Conservation (phyloP, 2,329 filamentous ascomycete species). For the Xenosphaeropsis pyriputrescens region DNA sequence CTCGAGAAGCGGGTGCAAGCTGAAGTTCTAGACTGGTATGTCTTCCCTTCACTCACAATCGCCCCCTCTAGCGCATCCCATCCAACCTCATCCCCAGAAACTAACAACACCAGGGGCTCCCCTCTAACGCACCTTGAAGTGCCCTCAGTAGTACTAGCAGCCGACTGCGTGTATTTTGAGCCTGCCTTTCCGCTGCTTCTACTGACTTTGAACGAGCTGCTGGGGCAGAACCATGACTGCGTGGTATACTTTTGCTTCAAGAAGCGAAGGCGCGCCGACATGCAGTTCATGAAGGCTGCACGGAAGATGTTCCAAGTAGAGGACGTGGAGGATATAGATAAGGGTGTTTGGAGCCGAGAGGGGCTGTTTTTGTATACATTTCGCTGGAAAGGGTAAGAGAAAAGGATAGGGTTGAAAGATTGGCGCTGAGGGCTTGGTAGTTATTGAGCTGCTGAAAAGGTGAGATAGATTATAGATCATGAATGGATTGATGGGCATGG, state of each 20-base stretch:
- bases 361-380: constrained; percentile 47
- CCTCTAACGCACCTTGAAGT: constrained; percentile 38
- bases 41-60: constrained; percentile 13
- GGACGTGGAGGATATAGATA: constrained; percentile 47
- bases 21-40: constrained; percentile 67
- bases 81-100: neutral
- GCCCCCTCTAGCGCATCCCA: constrained; percentile 14
- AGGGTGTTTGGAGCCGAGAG: constrained; percentile 38
- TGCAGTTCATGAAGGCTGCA: constrained; percentile 59
- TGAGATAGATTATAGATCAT: no score
- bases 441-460: no score
- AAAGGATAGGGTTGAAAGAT: no score
- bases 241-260: constrained; percentile 83
- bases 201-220: constrained; percentile 59
- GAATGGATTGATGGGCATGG: no score
- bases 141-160: constrained; percentile 78
- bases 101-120: constrained; percentile 31
- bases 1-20: constrained; percentile 49
- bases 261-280: constrained; percentile 69
- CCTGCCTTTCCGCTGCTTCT: constrained; percentile 83
- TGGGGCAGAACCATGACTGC: constrained; percentile 54
- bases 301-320: constrained; percentile 50
- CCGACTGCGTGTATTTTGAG: constrained; percentile 95
- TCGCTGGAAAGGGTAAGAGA: constrained; percentile 20
- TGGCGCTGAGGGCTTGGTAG: no score